Evolutionary conservation across 2,329 filamentous ascomycete genomes (phyloP).

Genomic region (Sarocladiaceae sp.): DNA sequence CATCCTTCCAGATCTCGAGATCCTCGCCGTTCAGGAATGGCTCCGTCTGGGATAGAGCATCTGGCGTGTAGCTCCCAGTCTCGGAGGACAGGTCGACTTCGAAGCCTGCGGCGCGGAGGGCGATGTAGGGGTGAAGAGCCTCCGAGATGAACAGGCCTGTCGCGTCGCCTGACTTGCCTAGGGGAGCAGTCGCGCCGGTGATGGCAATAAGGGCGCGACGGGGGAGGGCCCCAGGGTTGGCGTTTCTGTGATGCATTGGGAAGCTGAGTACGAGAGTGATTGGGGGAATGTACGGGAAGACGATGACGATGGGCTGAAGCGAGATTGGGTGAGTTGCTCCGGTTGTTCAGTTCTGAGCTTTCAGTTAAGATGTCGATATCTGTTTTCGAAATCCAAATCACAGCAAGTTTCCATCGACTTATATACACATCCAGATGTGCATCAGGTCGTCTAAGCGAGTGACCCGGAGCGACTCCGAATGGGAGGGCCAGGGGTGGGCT

Average conservation of each 20-base stretch:
- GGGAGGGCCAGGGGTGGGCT: no score
- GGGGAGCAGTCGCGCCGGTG: conserved; percentile 33
- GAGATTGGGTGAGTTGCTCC: neutral
- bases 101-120: conserved; percentile 36
- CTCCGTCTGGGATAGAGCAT: conserved; percentile 36
- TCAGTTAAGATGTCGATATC: neutral
- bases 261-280: neutral
- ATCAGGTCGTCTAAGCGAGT: no score
- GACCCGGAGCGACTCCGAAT: no score
- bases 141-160: conserved; percentile 40
- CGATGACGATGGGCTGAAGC: neutral
- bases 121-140: conserved; percentile 41
- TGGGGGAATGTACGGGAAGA: neutral
- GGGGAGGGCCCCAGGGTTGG: conserved; percentile 12
- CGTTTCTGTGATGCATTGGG: neutral
- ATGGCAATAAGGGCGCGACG: conserved; percentile 34
- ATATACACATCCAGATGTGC: no score
- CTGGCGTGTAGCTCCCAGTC: conserved; percentile 34
- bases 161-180: conserved; percentile 33
- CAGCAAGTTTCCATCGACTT: no score
- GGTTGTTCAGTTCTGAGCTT: neutral
- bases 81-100: conserved; percentile 41
- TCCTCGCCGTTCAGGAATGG: conserved; percentile 36
- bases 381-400: neutral
- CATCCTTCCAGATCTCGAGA: conserved; percentile 31